Evolutionary conservation across 176 grass and related monocot species (phyloP), one percentile per base, ranked within the genome.

Genomic region (Eleusine indica): DNA sequence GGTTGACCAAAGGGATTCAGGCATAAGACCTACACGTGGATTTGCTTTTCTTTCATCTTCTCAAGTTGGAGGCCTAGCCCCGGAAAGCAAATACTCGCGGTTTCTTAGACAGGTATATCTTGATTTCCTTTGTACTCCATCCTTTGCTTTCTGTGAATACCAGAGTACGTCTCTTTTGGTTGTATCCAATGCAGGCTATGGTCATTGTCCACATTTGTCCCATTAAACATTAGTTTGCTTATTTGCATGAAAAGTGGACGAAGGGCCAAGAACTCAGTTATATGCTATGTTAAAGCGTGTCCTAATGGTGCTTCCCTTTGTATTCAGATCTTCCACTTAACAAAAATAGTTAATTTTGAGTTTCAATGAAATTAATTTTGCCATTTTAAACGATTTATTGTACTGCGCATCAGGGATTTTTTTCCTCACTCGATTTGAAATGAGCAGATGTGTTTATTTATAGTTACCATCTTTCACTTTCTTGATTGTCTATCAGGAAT

Each of bases 101-200:
- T 96, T 87, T 84, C 12, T 96, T 85, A 87, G 93, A 56, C 93
- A 99, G 96, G 93, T 96, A 86, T 80, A 62, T 89, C 58, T 32
- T 2, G 4, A 28, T 25, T 77, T 68, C 35, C 9, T 80, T 28
- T 70, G 51, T 53, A 47, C 6, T 38, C 6, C 21, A 44, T 53
- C 78, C 47, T 68, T 80, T 38, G 44, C 3, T 32, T 53, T 54
- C 18, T 30, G 16, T 80, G 28, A 70, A 57, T 57, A 81, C 14
- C 25, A 19, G 19, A 0, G 64, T 58, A 4, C 1, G 54, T 32
- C 25, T 49, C 66, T 42, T 80, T 69, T 80, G 68, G 41, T 69
- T 54, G 30, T 40, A 39, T 54, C 47, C 6, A 47, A 51, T 84
- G 42, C 32, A 18, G 42, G 19, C 37, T 69, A 60, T 66, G 9